A percentile compares a stretch with the other conserved stretches of the same genome.
Evolutionary conservation across 768 basidiomycete genomes (phyloP).

Genomic region (Boletus fagicola): DNA sequence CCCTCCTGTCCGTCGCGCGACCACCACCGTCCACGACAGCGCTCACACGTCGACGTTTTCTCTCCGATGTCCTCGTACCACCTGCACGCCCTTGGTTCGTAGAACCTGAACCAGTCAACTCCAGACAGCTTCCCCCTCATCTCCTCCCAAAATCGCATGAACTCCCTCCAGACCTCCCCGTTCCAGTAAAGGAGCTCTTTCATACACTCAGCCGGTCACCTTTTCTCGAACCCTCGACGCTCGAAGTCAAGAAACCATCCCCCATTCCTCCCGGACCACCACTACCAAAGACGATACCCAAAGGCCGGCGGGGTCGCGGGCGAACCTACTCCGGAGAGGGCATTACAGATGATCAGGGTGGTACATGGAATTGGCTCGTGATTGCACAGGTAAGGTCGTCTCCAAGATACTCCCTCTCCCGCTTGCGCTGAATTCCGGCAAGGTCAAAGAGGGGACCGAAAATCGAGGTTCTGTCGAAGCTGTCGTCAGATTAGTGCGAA

Average conservation of each 20-base stretch:
- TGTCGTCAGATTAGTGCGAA: conserved; percentile 66
- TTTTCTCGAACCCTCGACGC: conserved; percentile 58
- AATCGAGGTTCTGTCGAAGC: conserved; percentile 74
- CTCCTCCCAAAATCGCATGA: conserved; percentile 27
- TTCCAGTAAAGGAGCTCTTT: conserved; percentile 54
- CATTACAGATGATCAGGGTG: conserved; percentile 45
- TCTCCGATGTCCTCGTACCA: conserved; percentile 5
- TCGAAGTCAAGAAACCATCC: conserved; percentile 55
- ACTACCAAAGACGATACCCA: conserved; percentile 53
- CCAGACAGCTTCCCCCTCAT: conserved; percentile 26
- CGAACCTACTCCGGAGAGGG: conserved; percentile 68
- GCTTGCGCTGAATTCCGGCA: conserved; percentile 1
- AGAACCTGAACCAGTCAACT: conserved; percentile 38
- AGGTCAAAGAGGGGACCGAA: conserved; percentile 88
- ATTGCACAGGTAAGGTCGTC: conserved; percentile 57
- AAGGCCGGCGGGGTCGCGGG: conserved; percentile 64
- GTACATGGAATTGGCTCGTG: conserved; percentile 77
- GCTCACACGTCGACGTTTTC: conserved; percentile 1
- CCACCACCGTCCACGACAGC: neutral
- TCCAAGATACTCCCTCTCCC: no score
- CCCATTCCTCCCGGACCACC: conserved; percentile 55
- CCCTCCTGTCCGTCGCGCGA: neutral
- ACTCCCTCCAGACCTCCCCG: conserved; percentile 53
- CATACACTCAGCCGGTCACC: conserved; percentile 58
- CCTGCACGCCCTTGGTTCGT: conserved; percentile 63